Evolutionary conservation across 257 asterid species (phyloP), one percentile per base, ranked within the genome.

Genomic region (Fraxinus pennsylvanica): DNA sequence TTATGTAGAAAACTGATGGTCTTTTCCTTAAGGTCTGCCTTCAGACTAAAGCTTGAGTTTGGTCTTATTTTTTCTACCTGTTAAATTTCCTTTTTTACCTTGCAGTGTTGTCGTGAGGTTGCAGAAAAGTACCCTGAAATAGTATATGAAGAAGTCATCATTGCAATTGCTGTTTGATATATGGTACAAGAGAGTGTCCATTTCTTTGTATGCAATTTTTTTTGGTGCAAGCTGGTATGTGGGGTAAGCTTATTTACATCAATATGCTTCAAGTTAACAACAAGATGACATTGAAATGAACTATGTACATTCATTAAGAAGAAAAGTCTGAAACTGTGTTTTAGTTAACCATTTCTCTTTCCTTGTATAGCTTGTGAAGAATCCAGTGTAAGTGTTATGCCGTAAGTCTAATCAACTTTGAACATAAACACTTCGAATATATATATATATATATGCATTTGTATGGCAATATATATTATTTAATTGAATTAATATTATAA

Each of bases 1-100:
- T 94, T 91, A 94, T 92, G 98, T 97, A 92, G 85, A 94, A 92
- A 87, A 92, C 98, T 74, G 98, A 94, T n/a, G 97, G 98, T 75
- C 98, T 94, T 84, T 94, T 94, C 89, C 97, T 94, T 67, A 90
- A 92, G 97, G 98, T 94, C 68, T 76, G 78, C 80, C 32, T 73
- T 84, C 66, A 67, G 59, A n/a, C 75, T 32, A 54, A 54, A 70
- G 2, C 54, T 74, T 59, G 52, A 27, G 25, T 22, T 27, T 50
- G 50, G 15, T 54, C 74, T 52, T 80, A n/a, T 67, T 45, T 77
- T 66, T 71, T 76, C 83, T 72, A 59, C 47, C 59, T 84, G 76
- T 79, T 85, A 29, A 57, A 87, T 45, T 47, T 84, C 74, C 68
- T 30, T 81, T 59, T 77, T 68, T 78, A 30, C 25, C 27, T 82